Evolutionary conservation across 306 rosid genomes (phyloP).

Genomic region (Citrullus colocynthis): DNA sequence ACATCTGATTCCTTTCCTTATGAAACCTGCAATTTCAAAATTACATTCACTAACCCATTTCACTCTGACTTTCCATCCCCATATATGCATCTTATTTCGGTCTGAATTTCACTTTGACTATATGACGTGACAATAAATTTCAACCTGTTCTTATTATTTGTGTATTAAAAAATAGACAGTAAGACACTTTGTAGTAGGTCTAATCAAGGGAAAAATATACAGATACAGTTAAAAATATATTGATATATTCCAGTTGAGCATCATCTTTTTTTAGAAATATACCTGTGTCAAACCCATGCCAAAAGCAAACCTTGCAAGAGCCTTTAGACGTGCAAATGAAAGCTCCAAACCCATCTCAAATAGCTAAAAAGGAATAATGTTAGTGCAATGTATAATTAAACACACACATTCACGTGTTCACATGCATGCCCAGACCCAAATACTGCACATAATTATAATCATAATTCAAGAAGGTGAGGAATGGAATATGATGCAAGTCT

Average conservation of each 20-base stretch:
- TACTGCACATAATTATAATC: neutral
- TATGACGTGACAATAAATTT: neutral
- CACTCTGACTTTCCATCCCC: neutral
- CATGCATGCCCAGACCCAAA: neutral
- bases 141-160: neutral
- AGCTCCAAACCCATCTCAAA: conserved; percentile 99
- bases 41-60: neutral
- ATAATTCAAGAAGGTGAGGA: neutral
- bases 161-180: neutral
- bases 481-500: neutral
- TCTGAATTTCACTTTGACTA: neutral
- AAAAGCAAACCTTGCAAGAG: conserved; percentile 94
- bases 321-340: conserved; percentile 93
- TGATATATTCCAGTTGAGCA: neutral
- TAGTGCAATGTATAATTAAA: neutral
- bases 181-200: neutral
- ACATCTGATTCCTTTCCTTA: too few species aligned
- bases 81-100: neutral
- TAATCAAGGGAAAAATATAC: neutral
- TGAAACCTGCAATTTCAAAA: neutral
- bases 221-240: neutral
- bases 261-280: conserved; percentile 9
- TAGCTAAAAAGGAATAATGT: conserved; percentile 37
- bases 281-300: conserved; percentile 99
- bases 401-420: neutral